Evolutionary conservation across 2,329 filamentous ascomycete species (phyloP).

Genomic region (Diaporthe longicolla): DNA sequence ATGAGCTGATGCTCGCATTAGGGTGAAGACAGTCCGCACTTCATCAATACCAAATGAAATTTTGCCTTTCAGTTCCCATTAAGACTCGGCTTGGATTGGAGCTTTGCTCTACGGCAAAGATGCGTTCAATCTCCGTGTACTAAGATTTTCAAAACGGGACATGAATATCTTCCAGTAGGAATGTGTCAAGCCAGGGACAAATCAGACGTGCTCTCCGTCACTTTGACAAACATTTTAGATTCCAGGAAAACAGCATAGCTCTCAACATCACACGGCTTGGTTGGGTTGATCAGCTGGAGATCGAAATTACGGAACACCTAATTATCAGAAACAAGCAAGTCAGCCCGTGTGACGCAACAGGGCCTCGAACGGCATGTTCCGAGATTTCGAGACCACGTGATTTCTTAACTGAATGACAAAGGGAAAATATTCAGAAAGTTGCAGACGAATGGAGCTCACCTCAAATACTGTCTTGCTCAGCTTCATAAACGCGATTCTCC

Average conservation of each 20-base stretch:
- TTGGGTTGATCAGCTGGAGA: conserved; percentile 53
- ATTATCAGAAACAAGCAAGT: not conserved
- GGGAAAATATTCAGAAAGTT: conserved; percentile 54
- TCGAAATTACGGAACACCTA: conserved; percentile 32
- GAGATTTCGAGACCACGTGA: conserved; percentile 59
- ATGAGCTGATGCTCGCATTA: too few species aligned
- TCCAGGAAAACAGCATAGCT: conserved; percentile 23
- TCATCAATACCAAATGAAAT: too few species aligned
- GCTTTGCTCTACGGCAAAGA: too few species aligned
- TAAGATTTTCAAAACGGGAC: too few species aligned
- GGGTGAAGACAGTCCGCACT: too few species aligned
- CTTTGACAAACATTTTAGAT: conserved; percentile 8
- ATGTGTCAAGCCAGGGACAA: not conserved
- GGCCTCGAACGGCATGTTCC: conserved; percentile 52
- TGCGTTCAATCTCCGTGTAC: too few species aligned
- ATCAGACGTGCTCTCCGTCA: not conserved
- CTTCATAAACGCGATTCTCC: conserved; percentile 58
- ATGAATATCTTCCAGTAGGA: too few species aligned
- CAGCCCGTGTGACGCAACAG: conserved; percentile 49
- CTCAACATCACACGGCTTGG: conserved; percentile 40
- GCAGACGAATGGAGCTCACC: conserved; percentile 47
- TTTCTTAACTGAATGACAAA: conserved; percentile 38
- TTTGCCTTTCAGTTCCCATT: too few species aligned
- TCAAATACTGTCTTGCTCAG: conserved; percentile 58
- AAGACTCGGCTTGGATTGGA: too few species aligned